Evolutionary conservation across 2,329 filamentous ascomycete species (phyloP), one percentile per base, ranked within the genome.

Genomic region (Diaporthe vexans): DNA sequence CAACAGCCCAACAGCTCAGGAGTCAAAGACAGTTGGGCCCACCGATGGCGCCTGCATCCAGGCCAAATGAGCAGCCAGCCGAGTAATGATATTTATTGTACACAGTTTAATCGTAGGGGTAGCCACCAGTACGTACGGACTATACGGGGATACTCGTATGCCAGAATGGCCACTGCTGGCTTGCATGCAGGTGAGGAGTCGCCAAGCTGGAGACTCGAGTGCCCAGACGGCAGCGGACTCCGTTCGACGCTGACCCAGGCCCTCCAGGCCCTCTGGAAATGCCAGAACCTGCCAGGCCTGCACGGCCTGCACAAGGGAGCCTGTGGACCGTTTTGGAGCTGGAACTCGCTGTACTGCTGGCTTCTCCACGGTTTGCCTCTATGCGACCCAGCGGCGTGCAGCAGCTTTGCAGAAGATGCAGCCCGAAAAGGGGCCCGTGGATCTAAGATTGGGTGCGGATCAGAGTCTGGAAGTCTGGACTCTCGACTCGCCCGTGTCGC

Each of bases 381-480:
- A 11, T 37, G 63, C n/a, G 46, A 17, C 52, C 63, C 48, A 68
- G 63, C 33, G 37, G 21, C 63, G 1, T 71, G 35, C 52, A 71
- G 61, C 43, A 48, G 7, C n/a, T 2, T 63, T 63, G 59, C 59
- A 63, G 59, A 24, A 58, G 17, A 24, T 40, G 26, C 37, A 61
- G 69, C 35, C 56, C 46, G 46, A 72, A 72, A 71, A 61, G 71
- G 74, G 74, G n/a, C 43, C 58, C 58, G 65, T 17, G 58, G 67
- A 75, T 75, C 74, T 73, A 54, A 70, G 52, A 73, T 73, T 75
- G 72, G 56, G 65, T n/a, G 58, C 67, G 71, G 72, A 75, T 71
- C 71, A 54, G 48, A 58, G 51, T 75, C 71, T 73, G 65, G 74
- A 75, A 58, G 51, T 75, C 71, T 73, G 65, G 74, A 75, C 67